Percentiles rank a stretch among this genome's conserved stretches.
phyloP scores from a whole-genome alignment of 345 rosid genomes.

The Pistacia integerrima region DNA sequence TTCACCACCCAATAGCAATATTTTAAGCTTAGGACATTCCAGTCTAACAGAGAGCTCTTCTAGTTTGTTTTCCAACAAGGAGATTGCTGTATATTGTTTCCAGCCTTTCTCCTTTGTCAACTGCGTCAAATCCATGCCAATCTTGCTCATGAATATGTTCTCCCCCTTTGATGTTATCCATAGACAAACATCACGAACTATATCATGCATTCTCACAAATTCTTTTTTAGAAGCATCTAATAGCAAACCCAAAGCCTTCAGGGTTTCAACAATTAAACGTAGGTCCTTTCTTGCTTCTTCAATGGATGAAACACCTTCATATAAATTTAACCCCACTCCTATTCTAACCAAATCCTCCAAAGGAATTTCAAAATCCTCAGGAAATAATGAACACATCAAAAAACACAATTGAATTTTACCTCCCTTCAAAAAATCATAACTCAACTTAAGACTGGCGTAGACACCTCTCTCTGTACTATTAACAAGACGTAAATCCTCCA shows the following conservation, averaged over 20 bases:
- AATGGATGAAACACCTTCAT: not conserved
- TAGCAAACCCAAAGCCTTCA: conserved; percentile 3
- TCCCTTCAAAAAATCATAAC: not conserved
- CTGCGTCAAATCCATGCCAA: not conserved
- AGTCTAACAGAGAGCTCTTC: not conserved
- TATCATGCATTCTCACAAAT: not conserved
- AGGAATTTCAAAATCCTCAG: not conserved
- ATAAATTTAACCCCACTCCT: not conserved
- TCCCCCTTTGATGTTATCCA: not conserved
- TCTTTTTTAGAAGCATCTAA: not conserved
- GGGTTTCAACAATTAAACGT: not conserved
- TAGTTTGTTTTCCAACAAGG: not conserved
- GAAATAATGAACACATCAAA: not conserved
- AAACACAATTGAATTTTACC: not conserved
- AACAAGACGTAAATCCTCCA: not conserved
- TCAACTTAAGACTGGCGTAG: not conserved
- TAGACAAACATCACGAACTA: not conserved
- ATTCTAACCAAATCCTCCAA: not conserved
- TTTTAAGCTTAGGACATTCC: conserved; percentile 9
- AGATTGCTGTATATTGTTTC: not conserved
- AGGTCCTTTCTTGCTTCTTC: not conserved
- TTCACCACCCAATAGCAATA: not conserved
- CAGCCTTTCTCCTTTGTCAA: not conserved
- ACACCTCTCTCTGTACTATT: not conserved
- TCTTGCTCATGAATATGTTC: not conserved